Base-by-base conservation (phyloP, 192 early-diverging fungal genomes). In the Coemansia sp. region DNA sequence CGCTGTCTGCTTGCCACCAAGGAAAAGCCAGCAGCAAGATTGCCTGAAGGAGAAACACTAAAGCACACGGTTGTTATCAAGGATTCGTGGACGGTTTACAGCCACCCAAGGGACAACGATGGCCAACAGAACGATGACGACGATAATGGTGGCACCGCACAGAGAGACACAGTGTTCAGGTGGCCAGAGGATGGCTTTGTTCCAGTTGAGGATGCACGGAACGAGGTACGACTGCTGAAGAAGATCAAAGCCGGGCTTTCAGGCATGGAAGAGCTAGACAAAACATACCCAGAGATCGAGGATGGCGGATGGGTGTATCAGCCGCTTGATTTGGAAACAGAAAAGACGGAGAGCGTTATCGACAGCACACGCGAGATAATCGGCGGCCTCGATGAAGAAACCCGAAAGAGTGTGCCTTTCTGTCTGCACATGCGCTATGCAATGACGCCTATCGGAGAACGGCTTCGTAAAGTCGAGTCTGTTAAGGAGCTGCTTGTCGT, bases 141-240 rank as follows among this genome's bases (percentile, higher is more conserved):
- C 39, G 39, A 41, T 5, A 14, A 14, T 1, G 6, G 0, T 12
- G 39, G 1, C 1, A 14, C 39, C 9, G 39, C 12, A 5, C 39
- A 41, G 12, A 20, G n/a, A 6, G 49, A 52, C 49, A 20, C 3
- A 4, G 0, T 23, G 49, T 52, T 26, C 63, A 9, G 38, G 4
- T 35, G 69, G 64, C 45, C 44, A 20, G 34, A 57, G 64, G 24
- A 63, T 60, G 38, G 44, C 15, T 30, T 56, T 72, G 20, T 24
- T 72, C 45, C 7, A 12, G 3, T 1, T 9, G n/a, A 65, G 35
- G 51, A 55, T 15, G 11, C 20, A 11, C 36, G 63, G 23, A 11
- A 55, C 63, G 51, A 65, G 36, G 23, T 56, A 30, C 45, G 38
- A n/a, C 5, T 55, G 51, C 36, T 65, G 7, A 65, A 55, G 0